Conservation (phyloP, 2,329 filamentous ascomycete genomes). For the Phyllosticta citriasiana region DNA sequence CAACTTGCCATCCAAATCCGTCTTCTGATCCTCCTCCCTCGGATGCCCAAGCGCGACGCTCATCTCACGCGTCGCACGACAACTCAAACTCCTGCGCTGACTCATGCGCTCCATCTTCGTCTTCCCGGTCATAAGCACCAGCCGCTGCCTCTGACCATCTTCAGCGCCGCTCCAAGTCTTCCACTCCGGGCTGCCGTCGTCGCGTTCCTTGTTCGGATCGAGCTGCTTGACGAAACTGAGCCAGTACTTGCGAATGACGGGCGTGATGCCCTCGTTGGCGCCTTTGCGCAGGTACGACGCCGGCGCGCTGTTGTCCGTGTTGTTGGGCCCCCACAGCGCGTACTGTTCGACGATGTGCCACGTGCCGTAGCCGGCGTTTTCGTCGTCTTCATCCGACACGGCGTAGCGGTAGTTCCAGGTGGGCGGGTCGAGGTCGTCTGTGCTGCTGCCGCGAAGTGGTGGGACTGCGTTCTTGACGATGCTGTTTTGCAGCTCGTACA, state of each 20-base stretch:
- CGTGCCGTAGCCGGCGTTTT: constrained; percentile 49
- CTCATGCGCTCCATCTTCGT: constrained; percentile 32
- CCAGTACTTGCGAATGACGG: constrained; percentile 61
- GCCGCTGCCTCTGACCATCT: constrained; percentile 15
- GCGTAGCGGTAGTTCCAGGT: constrained; percentile 61
- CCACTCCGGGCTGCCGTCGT: constrained; percentile 42
- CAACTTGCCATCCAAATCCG: background rate
- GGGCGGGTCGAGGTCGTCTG: constrained; percentile 19
- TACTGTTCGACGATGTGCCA: constrained; percentile 57
- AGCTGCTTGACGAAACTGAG: constrained; percentile 58
- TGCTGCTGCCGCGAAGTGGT: constrained; percentile 40
- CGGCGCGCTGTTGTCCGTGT: constrained; percentile 41
- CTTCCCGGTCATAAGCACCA: constrained; percentile 30
- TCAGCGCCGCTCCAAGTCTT: constrained; percentile 27
- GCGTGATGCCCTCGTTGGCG: constrained; percentile 48
- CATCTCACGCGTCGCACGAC: background rate
- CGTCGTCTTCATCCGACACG: constrained; percentile 48
- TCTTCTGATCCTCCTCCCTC: background rate
- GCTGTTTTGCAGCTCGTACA: constrained; percentile 43
- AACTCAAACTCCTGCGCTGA: background rate
- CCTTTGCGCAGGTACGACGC: constrained; percentile 43
- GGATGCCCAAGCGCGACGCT: background rate
- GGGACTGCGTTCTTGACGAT: constrained; percentile 28
- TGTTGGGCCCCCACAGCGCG: constrained; percentile 56
- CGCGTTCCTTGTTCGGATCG: constrained; percentile 52